phyloP scores from a whole-genome alignment of 2,329 filamentous ascomycete genomes.

The Clarireedia sp. region DNA sequence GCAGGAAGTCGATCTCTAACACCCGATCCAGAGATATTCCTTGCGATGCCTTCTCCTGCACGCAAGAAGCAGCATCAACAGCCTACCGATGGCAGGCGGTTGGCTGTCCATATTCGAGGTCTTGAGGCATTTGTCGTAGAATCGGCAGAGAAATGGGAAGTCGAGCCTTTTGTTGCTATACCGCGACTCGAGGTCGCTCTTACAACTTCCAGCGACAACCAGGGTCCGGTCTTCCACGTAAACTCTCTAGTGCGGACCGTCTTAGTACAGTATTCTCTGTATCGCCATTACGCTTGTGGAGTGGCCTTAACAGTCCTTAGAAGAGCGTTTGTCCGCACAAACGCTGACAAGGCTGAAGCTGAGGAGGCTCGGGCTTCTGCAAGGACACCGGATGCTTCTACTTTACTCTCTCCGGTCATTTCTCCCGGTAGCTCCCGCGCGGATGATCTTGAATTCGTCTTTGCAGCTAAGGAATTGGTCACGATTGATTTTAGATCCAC shows the following conservation, averaged over 20 bases:
- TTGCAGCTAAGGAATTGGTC: conserved; percentile 52
- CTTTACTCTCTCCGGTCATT: conserved; percentile 24
- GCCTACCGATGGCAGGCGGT: conserved; percentile 67
- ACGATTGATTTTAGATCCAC: conserved; percentile 75
- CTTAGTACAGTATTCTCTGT: conserved; percentile 82
- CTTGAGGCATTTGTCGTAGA: conserved; percentile 90
- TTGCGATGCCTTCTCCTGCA: conserved; percentile 41
- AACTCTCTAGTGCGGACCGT: conserved; percentile 74
- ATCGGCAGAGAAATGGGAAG: conserved; percentile 72
- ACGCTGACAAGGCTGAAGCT: conserved; percentile 37
- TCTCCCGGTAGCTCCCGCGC: conserved; percentile 20
- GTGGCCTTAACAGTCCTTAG: conserved; percentile 71
- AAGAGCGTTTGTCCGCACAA: conserved; percentile 55
- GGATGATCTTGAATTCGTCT: conserved; percentile 15
- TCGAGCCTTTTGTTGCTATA: conserved; percentile 77
- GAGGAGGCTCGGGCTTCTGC: conserved; percentile 28
- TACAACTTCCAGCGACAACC: conserved; percentile 75
- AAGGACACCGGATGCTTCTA: conserved; percentile 8
- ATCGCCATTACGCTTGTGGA: conserved; percentile 82
- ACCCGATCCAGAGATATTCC: conserved; percentile 57
- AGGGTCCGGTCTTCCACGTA: conserved; percentile 81
- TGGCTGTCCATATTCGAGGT: conserved; percentile 73
- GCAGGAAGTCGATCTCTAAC: conserved; percentile 64
- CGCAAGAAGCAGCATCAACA: conserved; percentile 42
- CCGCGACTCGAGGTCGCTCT: conserved; percentile 83